phyloP scores from a whole-genome alignment of 169 alveolate species.

The Eimeria necatrix region DNA sequence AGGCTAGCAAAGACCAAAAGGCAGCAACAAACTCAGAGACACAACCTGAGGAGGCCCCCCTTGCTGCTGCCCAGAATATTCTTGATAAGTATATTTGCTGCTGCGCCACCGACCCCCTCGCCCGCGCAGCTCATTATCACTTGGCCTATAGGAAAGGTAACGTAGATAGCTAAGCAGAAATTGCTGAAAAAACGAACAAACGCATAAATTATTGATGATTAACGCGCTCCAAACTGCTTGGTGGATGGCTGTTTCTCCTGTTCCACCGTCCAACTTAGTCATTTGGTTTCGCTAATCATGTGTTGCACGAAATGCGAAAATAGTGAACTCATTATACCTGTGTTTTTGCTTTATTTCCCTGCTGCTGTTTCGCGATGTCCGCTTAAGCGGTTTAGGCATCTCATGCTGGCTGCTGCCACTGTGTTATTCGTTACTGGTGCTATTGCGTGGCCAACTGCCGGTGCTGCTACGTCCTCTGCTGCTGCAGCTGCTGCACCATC shows the following conservation, averaged over 20 bases:
- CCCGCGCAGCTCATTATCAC: constrained; percentile 63
- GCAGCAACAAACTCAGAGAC: not conserved
- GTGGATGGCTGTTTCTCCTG: no score
- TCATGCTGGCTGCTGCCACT: no score
- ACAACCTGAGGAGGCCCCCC: constrained; percentile 46
- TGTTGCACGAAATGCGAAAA: not conserved
- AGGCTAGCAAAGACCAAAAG: not conserved
- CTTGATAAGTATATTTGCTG: not conserved
- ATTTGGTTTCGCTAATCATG: not conserved
- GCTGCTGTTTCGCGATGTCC: no score
- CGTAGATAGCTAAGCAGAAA: no score
- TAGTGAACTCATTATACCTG: no score
- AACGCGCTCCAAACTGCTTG: no score
- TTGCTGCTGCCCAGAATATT: constrained; percentile 32
- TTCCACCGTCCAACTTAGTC: not conserved
- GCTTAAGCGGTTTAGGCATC: no score
- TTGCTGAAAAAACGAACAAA: no score
- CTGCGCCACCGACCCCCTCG: constrained; percentile 8
- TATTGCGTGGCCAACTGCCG: no score
- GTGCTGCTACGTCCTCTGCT: not conserved
- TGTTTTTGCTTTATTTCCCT: no score
- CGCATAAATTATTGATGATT: no score
- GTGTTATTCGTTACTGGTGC: no score
- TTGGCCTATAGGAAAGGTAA: constrained; percentile 50
- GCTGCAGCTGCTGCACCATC: not conserved